phyloP scores from a whole-genome alignment of 192 early-diverging fungal genomes.

The Oehlia diaphana region DNA sequence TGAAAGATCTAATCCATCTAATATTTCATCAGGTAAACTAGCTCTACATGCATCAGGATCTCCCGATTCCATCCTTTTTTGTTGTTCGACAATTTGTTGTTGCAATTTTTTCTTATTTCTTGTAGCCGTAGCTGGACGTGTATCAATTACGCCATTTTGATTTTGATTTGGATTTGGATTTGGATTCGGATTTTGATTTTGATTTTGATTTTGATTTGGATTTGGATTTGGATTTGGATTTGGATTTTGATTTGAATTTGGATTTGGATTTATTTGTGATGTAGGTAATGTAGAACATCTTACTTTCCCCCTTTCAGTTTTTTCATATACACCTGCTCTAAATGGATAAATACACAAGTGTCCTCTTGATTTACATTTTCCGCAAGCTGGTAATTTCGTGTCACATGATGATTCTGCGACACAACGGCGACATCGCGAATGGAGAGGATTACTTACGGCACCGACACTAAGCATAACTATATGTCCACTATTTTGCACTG shows the following conservation, averaged over 20 bases:
- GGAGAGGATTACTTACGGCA: constrained; percentile 2
- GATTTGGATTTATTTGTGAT: neutral
- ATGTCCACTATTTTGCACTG: constrained; percentile 8
- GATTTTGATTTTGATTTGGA: neutral
- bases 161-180: neutral
- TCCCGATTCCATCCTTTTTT: constrained; percentile 3
- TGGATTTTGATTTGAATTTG: neutral
- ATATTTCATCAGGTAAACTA: constrained; percentile 31
- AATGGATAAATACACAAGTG: constrained; percentile 24
- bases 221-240: neutral
- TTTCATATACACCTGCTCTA: constrained; percentile 3
- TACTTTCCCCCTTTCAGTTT: constrained; percentile 4
- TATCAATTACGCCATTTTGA: neutral
- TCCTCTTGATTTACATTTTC: constrained; percentile 25
- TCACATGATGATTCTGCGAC: constrained; percentile 21
- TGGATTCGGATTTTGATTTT: neutral
- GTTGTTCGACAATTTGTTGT: neutral
- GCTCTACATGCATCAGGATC: neutral
- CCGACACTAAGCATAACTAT: constrained; percentile 27
- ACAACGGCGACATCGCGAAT: constrained; percentile 23
- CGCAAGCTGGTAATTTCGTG: constrained; percentile 26
- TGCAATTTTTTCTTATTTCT: neutral
- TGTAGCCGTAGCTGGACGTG: neutral
- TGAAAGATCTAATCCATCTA: constrained; percentile 48
- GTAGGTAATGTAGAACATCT: neutral